Evolutionary conservation across 139 green algal species (phyloP), one percentile per base, ranked within the genome.

Genomic region (Yamagishiella unicocca): DNA sequence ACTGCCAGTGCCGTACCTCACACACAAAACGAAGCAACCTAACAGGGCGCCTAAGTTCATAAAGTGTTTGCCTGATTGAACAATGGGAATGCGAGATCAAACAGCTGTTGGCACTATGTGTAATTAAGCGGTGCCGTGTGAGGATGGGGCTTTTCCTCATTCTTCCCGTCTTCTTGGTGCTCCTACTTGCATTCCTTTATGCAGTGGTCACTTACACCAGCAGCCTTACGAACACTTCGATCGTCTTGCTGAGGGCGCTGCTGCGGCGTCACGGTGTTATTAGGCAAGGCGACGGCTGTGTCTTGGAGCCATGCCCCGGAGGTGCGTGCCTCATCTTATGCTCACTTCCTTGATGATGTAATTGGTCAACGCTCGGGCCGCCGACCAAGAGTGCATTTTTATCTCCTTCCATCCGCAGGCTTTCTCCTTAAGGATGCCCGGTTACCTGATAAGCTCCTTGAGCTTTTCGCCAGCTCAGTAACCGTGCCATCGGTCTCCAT

Each of bases 381-480:
- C n/a, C n/a, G n/a, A n/a, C n/a, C n/a, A n/a, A n/a, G n/a, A n/a
- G n/a, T n/a, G n/a, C n/a, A n/a, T n/a, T n/a, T n/a, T n/a, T n/a
- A n/a, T n/a, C n/a, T n/a, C n/a, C n/a, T n/a, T n/a, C n/a, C n/a
- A n/a, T n/a, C n/a, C n/a, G 71, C 29, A 85, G 79, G 79, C 7
- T 21, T 85, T 6, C 3, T 64, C 38, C 29, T 85, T 8, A 45
- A 8, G 0, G 45, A 86, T 33, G 19, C 53, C 3, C 6, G 24
- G 31, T 4, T 86, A 9, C 80, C 80, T 1, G 33, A 37, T 6
- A 77, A 77, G 31, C 43, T 86, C 31, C 80, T 86, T 53, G 31
- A 50, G 17, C 6, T 67, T 14, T 10, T 4, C 0, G 31, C 19
- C 3, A 43, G 64, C 4, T 40, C 80, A 0, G 64, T 86, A 1